These are phyloP conservation scores for Hypholoma sublateritium DNA, from an alignment of 768 basidiomycete species.

Conservation along the genomic window DNA sequence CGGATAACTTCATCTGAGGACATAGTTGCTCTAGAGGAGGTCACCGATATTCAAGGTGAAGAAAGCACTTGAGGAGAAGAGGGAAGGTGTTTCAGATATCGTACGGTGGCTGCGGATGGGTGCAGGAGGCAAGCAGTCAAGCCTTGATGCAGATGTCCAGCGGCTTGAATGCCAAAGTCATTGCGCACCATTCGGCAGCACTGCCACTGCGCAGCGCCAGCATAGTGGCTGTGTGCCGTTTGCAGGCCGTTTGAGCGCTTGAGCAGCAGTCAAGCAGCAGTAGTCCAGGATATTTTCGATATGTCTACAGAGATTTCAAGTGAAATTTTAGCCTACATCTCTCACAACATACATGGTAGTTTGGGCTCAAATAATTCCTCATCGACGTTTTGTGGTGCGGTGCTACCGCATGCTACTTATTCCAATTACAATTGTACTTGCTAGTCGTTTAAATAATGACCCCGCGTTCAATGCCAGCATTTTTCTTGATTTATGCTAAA, in stretches of 20 bases:
- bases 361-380: too few species aligned
- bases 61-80: too few species aligned
- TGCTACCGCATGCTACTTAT: too few species aligned
- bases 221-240: neutral
- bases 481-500: too few species aligned
- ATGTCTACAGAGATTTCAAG: too few species aligned
- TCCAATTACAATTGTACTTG: too few species aligned
- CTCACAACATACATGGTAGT: too few species aligned
- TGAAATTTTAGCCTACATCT: too few species aligned
- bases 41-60: neutral
- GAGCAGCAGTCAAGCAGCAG: too few species aligned
- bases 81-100: neutral
- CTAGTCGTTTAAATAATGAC: too few species aligned
- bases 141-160: neutral
- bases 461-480: neutral
- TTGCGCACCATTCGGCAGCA: neutral
- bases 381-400: too few species aligned
- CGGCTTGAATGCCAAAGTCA: neutral
- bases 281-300: too few species aligned
- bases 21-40: neutral
- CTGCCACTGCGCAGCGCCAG: neutral
- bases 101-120: slow-evolving; percentile 2
- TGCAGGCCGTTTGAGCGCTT: neutral
- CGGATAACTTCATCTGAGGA: slow-evolving; percentile 3
- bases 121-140: slow-evolving; percentile 12